Percentiles rank a stretch among this genome's conserved stretches.
Evolutionary conservation across 345 rosid species (phyloP).

Genomic region (Kernera saxatilis): DNA sequence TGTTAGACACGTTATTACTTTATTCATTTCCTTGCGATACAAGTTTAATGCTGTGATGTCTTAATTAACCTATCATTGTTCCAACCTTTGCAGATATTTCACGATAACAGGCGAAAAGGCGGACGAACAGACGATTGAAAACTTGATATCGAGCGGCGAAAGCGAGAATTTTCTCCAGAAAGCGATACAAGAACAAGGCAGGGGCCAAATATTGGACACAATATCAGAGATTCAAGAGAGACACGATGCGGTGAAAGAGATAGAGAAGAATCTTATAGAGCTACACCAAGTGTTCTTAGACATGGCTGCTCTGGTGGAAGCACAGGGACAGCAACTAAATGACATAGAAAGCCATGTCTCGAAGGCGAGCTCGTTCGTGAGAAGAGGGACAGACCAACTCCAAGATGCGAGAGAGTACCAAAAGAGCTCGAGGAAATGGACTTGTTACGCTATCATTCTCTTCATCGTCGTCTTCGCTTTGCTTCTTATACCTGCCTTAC

Average conservation of each 20-base stretch:
- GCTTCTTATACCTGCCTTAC: constrained; percentile 47
- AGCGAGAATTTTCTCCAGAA: constrained; percentile 77
- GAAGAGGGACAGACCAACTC: constrained; percentile 65
- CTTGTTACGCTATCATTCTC: constrained; percentile 52
- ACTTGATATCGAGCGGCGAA: constrained; percentile 73
- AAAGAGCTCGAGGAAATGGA: constrained; percentile 77
- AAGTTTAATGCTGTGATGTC: background rate
- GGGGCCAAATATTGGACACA: constrained; percentile 76
- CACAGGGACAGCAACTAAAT: constrained; percentile 83
- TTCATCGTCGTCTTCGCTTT: constrained; percentile 36
- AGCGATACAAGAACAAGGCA: constrained; percentile 86
- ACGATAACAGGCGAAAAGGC: constrained; percentile 71
- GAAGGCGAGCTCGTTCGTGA: constrained; percentile 74
- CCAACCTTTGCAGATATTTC: constrained; percentile 38
- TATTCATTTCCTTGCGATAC: background rate
- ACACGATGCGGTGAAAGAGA: constrained; percentile 76
- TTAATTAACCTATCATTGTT: background rate
- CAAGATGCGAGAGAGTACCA: constrained; percentile 66
- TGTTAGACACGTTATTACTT: background rate
- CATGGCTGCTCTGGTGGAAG: constrained; percentile 82
- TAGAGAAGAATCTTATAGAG: constrained; percentile 76
- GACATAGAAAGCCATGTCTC: constrained; percentile 77
- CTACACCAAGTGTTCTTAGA: constrained; percentile 83
- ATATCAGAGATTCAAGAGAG: constrained; percentile 87
- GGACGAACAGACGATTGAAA: constrained; percentile 69